Conservation (phyloP, 2,329 filamentous ascomycete genomes). For the Talaromyces sp. region DNA sequence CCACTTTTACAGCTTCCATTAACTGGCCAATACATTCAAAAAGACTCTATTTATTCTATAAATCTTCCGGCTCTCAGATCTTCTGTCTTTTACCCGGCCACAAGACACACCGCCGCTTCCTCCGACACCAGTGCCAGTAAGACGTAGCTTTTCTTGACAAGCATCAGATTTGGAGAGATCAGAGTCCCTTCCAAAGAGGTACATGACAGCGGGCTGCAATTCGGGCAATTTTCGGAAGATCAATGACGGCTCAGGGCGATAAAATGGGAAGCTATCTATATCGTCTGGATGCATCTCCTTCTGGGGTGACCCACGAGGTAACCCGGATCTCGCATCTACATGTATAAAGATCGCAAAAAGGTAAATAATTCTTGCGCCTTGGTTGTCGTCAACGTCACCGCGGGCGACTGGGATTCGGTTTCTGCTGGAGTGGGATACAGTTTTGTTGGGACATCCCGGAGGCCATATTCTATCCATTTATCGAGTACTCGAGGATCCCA, state of each 20-base stretch:
- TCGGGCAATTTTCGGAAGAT: constrained; percentile 16
- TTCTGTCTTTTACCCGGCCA: not conserved
- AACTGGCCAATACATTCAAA: too few relatives aligned
- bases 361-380: constrained; percentile 4
- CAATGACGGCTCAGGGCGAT: constrained; percentile 16
- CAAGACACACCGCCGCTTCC: constrained; percentile 18
- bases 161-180: constrained; percentile 12
- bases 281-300: constrained; percentile 9
- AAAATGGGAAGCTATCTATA: constrained; percentile 11
- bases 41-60: too few relatives aligned
- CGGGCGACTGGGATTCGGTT: constrained; percentile 3
- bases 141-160: constrained; percentile 16
- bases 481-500: constrained; percentile 14
- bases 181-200: constrained; percentile 17
- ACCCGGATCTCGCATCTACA: not conserved
- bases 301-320: not conserved
- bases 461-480: constrained; percentile 7
- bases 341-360: not conserved
- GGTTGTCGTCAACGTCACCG: constrained; percentile 1
- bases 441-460: constrained; percentile 13
- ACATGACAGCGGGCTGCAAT: constrained; percentile 20
- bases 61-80: too few relatives aligned
- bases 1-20: too few relatives aligned
- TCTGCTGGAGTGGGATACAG: constrained; percentile 10
- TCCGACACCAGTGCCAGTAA: constrained; percentile 18